phyloP scores from a whole-genome alignment of 2,329 filamentous ascomycete species.

The Ophiostoma tasmaniense region DNA sequence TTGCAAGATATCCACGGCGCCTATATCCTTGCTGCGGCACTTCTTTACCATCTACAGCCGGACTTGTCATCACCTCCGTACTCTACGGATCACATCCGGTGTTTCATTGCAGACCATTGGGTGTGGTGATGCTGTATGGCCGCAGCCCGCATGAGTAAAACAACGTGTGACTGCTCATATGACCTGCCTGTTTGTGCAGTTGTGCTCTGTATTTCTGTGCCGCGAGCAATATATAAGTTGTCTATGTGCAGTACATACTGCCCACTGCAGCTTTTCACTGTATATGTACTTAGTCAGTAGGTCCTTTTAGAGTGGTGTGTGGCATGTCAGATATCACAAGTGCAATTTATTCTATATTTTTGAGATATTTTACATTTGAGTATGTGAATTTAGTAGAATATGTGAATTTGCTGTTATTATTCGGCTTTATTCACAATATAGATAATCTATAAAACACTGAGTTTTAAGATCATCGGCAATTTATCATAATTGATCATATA shows the following conservation, averaged over 20 bases:
- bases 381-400: too few species aligned
- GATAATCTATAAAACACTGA: too few species aligned
- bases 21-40: background rate
- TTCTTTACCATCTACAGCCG: background rate
- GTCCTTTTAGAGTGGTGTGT: background rate
- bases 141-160: background rate
- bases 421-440: too few species aligned
- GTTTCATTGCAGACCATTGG: background rate
- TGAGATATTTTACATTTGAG: too few species aligned
- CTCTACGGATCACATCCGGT: background rate
- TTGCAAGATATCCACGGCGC: background rate
- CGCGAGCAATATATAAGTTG: too few species aligned
- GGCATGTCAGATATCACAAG: background rate
- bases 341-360: background rate
- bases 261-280: background rate
- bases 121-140: background rate
- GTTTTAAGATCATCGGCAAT: too few species aligned
- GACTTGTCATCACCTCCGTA: background rate
- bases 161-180: conserved; percentile 5
- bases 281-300: background rate
- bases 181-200: background rate
- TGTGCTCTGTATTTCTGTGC: background rate
- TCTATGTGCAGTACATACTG: background rate
- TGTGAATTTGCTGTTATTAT: too few species aligned
- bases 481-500: too few species aligned